Conservation (phyloP, 768 basidiomycete species). For the Leucogyrophana mollusca region DNA sequence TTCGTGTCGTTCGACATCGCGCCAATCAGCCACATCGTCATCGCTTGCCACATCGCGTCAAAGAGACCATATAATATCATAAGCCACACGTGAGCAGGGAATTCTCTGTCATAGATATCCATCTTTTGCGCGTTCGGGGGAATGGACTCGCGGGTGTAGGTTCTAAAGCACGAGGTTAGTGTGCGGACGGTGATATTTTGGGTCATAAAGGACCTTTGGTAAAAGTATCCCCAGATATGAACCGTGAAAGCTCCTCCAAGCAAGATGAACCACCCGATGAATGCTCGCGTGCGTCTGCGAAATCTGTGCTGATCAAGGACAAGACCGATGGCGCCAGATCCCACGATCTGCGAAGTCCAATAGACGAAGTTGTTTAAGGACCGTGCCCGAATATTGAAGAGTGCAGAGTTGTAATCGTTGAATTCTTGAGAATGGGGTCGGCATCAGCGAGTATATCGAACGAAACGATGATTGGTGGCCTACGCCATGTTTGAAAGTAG, state of each 20-base stretch:
- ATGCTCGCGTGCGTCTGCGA: slow-evolving; percentile 64
- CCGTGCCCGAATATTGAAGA: slow-evolving; percentile 76
- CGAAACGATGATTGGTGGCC: slow-evolving; percentile 20
- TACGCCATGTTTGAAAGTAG: slow-evolving; percentile 84
- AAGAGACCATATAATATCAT: slow-evolving; percentile 71
- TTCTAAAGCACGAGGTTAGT: slow-evolving; percentile 21
- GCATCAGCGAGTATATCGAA: background rate
- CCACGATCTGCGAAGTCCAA: slow-evolving; percentile 74
- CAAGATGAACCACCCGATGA: slow-evolving; percentile 61
- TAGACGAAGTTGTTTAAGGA: slow-evolving; percentile 78
- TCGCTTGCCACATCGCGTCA: slow-evolving; percentile 83
- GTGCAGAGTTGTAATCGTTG: slow-evolving; percentile 70
- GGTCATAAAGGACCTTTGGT: slow-evolving; percentile 52
- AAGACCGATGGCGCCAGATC: slow-evolving; percentile 65
- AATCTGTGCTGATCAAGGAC: slow-evolving; percentile 57
- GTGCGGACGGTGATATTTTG: background rate
- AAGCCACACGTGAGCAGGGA: slow-evolving; percentile 44
- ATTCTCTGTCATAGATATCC: slow-evolving; percentile 43
- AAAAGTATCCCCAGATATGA: slow-evolving; percentile 74
- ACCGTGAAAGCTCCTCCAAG: slow-evolving; percentile 61
- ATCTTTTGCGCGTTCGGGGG: slow-evolving; percentile 42
- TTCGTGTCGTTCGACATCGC: slow-evolving; percentile 80
- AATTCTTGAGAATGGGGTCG: slow-evolving; percentile 48
- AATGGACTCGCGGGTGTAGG: slow-evolving; percentile 59
- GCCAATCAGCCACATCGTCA: slow-evolving; percentile 77